Evolutionary conservation across 768 basidiomycete species (phyloP).

Genomic region (Termitomyces sp.): DNA sequence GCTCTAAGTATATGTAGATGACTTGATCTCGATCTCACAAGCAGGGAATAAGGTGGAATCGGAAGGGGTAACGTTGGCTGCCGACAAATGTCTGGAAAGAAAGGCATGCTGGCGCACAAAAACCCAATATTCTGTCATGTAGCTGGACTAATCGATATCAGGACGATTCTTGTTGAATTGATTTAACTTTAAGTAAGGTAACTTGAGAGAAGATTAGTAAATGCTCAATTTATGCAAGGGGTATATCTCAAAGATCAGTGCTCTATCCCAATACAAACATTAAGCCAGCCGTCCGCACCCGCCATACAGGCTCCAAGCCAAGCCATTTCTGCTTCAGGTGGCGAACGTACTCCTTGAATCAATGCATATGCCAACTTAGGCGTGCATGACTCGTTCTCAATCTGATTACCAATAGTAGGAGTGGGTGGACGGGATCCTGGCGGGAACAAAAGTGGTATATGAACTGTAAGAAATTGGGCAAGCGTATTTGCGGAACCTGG

Average conservation of each 20-base stretch:
- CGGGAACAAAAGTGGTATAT: conserved; percentile 79
- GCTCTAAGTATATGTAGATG: neutral
- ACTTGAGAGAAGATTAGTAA: neutral
- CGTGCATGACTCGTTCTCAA: conserved; percentile 26
- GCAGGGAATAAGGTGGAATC: neutral
- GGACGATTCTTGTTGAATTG: neutral
- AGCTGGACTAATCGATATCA: neutral
- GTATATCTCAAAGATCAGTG: neutral
- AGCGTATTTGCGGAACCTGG: conserved; percentile 73
- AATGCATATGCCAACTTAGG: conserved; percentile 68
- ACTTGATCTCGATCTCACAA: neutral
- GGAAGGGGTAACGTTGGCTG: too few relatives aligned
- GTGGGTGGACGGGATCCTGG: conserved; percentile 38
- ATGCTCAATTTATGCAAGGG: neutral
- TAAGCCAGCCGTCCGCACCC: conserved; percentile 95
- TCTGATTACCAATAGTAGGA: conserved; percentile 34
- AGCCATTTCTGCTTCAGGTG: conserved; percentile 83
- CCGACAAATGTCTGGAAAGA: too few relatives aligned
- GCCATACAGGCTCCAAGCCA: conserved; percentile 92
- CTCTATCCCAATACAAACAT: conserved; percentile 70
- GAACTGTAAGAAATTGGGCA: conserved; percentile 56
- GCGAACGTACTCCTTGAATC: conserved; percentile 80
- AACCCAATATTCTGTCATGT: neutral
- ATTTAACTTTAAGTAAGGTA: neutral
- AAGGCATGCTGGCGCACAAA: neutral